Conservation (phyloP, 2,329 filamentous ascomycete genomes). For the Sclerotinia trifoliorum region DNA sequence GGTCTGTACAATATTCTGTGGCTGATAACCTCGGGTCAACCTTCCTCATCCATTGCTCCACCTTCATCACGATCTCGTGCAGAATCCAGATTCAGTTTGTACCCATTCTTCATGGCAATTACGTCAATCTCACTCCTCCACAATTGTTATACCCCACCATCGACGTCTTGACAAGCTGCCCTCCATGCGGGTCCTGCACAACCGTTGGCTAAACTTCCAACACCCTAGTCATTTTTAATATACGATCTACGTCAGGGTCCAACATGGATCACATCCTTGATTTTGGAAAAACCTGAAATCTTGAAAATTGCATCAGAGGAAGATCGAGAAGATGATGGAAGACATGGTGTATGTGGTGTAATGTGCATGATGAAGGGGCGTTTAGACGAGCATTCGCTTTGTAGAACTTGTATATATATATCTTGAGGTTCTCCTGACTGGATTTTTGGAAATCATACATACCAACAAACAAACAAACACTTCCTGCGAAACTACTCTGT, state of each 20-base stretch:
- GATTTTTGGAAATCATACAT: background rate
- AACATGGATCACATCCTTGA: slow-evolving; percentile 15
- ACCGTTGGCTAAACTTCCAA: background rate
- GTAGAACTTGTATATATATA: slow-evolving; percentile 14
- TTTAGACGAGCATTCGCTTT: background rate
- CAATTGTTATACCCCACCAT: background rate
- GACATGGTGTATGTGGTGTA: slow-evolving; percentile 8
- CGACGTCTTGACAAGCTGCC: background rate
- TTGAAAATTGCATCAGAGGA: background rate
- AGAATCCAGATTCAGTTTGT: background rate
- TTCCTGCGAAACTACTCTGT: background rate
- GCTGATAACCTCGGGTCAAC: slow-evolving; percentile 3
- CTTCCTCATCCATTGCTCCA: background rate
- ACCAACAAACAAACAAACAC: background rate
- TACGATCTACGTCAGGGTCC: slow-evolving; percentile 16
- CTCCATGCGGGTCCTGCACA: background rate
- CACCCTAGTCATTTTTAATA: slow-evolving; percentile 10
- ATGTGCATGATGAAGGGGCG: background rate
- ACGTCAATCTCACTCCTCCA: background rate
- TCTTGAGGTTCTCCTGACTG: background rate
- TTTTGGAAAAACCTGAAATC: slow-evolving; percentile 12
- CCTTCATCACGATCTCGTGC: slow-evolving; percentile 18
- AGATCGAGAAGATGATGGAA: slow-evolving; percentile 13
- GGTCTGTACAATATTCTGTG: background rate
- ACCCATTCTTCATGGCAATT: slow-evolving; percentile 6